Percentiles rank a stretch among this genome's conserved stretches.
Conservation (phyloP, 129 eudicot species). For the Glebionis coronaria region DNA sequence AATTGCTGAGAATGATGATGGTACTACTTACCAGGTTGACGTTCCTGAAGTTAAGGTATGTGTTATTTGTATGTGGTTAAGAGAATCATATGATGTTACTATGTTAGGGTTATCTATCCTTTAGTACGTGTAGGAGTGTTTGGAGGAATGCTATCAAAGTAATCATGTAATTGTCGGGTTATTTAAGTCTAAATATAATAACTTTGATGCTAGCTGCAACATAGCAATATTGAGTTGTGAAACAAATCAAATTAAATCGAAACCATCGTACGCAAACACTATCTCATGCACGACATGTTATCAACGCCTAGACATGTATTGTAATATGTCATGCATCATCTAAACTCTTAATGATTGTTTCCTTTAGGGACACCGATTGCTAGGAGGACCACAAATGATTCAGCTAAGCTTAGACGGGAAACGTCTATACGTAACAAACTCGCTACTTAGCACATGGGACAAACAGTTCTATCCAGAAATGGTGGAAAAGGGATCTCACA, state of each 20-base stretch:
- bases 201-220: too few species aligned
- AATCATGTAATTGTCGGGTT: too few species aligned
- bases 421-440: conserved; percentile 80
- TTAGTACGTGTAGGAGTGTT: too few species aligned
- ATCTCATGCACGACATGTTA: background rate
- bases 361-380: conserved; percentile 67
- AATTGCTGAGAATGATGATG: conserved; percentile 72
- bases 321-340: too few species aligned
- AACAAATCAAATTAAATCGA: background rate
- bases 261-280: background rate
- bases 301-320: background rate
- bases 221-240: too few species aligned
- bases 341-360: background rate
- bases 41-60: conserved; percentile 80
- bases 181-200: too few species aligned
- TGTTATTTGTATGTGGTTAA: background rate
- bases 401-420: conserved; percentile 95
- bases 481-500: conserved; percentile 78
- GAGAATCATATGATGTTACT: background rate
- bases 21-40: conserved; percentile 76
- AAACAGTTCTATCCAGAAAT: conserved; percentile 90
- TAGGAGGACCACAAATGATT: conserved; percentile 99
- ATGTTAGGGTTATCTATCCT: background rate
- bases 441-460: conserved; percentile 94
- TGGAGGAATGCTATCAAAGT: too few species aligned